Conservation (phyloP, 441 rosid genomes). For the Melastoma candidum region DNA sequence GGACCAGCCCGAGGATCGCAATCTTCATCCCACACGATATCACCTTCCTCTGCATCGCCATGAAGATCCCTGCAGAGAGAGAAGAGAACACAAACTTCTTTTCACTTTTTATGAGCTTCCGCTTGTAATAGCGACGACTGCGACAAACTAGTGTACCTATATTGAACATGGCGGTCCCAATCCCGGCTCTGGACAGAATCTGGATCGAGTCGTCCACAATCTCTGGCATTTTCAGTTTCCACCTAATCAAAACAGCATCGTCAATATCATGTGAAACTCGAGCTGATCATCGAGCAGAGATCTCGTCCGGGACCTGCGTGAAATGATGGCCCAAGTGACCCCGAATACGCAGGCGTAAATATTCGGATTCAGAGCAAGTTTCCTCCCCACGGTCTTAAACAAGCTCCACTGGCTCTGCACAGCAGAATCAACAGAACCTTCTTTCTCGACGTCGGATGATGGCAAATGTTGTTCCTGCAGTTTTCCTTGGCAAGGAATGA, state of each 20-base stretch:
- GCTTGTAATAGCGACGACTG: fast-evolving
- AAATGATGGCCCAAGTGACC: slow-evolving; percentile 4
- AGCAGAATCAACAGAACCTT: neutral
- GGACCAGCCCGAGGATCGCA: slow-evolving; percentile 1
- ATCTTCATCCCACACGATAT: slow-evolving; percentile 5
- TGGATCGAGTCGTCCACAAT: neutral
- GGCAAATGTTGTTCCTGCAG: no score
- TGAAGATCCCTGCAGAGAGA: slow-evolving; percentile 11
- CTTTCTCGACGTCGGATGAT: neutral
- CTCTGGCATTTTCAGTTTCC: neutral
- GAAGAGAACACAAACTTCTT: neutral
- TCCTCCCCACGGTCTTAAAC: neutral
- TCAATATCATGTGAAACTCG: neutral
- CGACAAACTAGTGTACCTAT: neutral
- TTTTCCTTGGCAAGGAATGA: neutral
- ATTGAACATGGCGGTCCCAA: neutral
- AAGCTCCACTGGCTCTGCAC: slow-evolving; percentile 1
- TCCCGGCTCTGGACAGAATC: neutral
- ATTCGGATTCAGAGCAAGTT: slow-evolving; percentile 11
- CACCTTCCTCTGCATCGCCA: slow-evolving; percentile 12
- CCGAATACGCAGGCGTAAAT: slow-evolving; percentile 10
- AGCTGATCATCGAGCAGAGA: no score
- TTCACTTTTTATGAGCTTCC: neutral
- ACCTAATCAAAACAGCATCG: neutral
- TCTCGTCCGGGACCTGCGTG: slow-evolving; percentile 3